Percentiles rank a stretch among this genome's conserved stretches.
phyloP scores from a whole-genome alignment of 768 basidiomycete species.

The Sporobolomyces pararoseus region DNA sequence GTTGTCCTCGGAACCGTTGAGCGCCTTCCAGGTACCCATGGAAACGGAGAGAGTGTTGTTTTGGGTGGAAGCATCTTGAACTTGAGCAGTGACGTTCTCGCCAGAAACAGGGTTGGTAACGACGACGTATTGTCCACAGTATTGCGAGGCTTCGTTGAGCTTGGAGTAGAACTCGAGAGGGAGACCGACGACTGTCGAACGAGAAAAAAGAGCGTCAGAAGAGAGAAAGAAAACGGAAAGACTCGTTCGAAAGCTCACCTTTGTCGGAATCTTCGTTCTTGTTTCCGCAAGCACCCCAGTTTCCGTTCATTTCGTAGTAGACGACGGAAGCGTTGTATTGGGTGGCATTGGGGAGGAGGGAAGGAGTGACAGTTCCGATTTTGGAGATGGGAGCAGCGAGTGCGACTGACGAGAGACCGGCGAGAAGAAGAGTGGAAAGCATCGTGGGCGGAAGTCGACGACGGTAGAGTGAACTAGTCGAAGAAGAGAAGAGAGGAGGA shows the following conservation, averaged over 20 bases:
- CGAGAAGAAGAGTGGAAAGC: neutral
- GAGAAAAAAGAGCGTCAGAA: no score
- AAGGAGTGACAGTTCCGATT: conserved; percentile 1
- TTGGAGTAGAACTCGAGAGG: conserved; percentile 58
- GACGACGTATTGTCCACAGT: conserved; percentile 65
- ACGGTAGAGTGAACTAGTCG: conserved; percentile 16
- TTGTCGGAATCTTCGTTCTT: conserved; percentile 54
- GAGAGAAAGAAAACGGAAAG: no score
- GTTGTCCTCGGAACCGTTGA: conserved; percentile 7
- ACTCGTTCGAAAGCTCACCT: no score
- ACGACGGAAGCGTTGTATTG: conserved; percentile 21
- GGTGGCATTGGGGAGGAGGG: conserved; percentile 33
- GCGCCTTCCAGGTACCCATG: conserved; percentile 51
- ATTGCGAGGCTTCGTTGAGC: conserved; percentile 51
- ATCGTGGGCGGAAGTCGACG: conserved; percentile 1
- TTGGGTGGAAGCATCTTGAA: conserved; percentile 63
- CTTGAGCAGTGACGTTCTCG: conserved; percentile 59
- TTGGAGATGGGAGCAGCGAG: conserved; percentile 49
- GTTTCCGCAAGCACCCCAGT: conserved; percentile 74
- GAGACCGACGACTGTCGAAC: conserved; percentile 53
- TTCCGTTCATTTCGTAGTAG: conserved; percentile 55
- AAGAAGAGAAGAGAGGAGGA: neutral
- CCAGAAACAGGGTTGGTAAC: conserved; percentile 63
- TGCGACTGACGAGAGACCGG: conserved; percentile 5
- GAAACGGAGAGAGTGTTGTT: conserved; percentile 33